Evolutionary conservation across 2,329 filamentous ascomycete species (phyloP).

Genomic region (Colletotrichum sp.): DNA sequence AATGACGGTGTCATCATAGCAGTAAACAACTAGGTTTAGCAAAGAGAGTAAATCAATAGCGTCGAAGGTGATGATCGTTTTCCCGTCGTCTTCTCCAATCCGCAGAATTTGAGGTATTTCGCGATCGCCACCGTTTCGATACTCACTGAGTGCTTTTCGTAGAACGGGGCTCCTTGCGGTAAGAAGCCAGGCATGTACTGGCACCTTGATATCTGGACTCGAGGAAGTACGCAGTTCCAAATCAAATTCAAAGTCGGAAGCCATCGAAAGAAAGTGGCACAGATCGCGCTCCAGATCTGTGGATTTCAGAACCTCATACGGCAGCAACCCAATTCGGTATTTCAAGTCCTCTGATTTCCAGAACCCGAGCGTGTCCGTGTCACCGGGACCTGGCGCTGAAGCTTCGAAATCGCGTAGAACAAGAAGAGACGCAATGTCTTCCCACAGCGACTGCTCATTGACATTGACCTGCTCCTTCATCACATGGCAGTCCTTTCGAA

Average conservation of each 20-base stretch:
- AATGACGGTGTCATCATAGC: slow-evolving; percentile 80
- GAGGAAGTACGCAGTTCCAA: slow-evolving; percentile 60
- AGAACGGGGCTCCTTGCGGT: slow-evolving; percentile 75
- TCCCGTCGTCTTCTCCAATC: slow-evolving; percentile 57
- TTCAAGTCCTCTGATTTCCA: slow-evolving; percentile 50
- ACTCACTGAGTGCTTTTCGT: slow-evolving; percentile 64
- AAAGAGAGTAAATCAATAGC: slow-evolving; percentile 78
- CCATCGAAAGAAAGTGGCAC: slow-evolving; percentile 49
- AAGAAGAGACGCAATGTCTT: slow-evolving; percentile 73
- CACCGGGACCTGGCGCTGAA: slow-evolving; percentile 37
- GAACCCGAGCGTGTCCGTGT: slow-evolving; percentile 45
- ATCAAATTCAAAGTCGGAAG: slow-evolving; percentile 46
- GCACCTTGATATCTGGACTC: slow-evolving; percentile 73
- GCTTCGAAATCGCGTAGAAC: slow-evolving; percentile 67
- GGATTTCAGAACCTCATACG: slow-evolving; percentile 63
- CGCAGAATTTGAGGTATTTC: slow-evolving; percentile 65
- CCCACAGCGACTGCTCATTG: slow-evolving; percentile 72
- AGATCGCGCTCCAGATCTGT: slow-evolving; percentile 71
- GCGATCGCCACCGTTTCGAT: slow-evolving; percentile 58
- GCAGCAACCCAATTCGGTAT: slow-evolving; percentile 56
- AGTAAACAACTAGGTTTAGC: slow-evolving; percentile 78
- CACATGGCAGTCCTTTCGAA: slow-evolving; percentile 84
- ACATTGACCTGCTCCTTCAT: slow-evolving; percentile 75
- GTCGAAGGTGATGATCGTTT: slow-evolving; percentile 67
- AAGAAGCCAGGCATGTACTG: slow-evolving; percentile 83